Base-by-base conservation (phyloP, 331 rosid genomes). In the Quercus phellos region DNA sequence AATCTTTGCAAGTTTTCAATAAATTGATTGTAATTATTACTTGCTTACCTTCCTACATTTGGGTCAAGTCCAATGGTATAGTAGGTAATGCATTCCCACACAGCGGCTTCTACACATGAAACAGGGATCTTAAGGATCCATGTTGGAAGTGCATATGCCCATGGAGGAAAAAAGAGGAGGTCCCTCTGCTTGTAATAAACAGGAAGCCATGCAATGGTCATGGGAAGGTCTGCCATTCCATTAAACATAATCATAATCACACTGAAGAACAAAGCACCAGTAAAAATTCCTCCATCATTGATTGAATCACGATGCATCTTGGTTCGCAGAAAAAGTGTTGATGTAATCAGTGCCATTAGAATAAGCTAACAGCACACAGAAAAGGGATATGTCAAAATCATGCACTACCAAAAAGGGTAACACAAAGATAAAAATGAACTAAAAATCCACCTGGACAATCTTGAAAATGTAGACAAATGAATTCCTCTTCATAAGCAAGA, bases 401-500 rank as follows among this genome's bases (percentile, higher is more conserved):
- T 26, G 16, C 22, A 32, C 14, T 55, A 55, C 30, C 51, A 76
- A 59, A 0, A 30, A 56, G 24, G 13, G 21, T 14, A 70, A 22
- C 32, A n/a, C 13, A 59, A 29, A 18, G 30, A 34, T 50, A 70
- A 46, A 55, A 24, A 42, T 43, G 19, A 12, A 51, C 27, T 1
- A 59, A 34, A 78, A 75, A 80, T 83, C 70, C n/a, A 90, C 94
- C 74, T 90, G 92, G 6, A 7, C 18, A 54, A 85, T 17, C 88
- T 87, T 89, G 88, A 84, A 87, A 78, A 91, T 13, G 59, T 87
- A 79, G 76, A 91, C 80, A 46, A 91, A 84, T 19, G 91, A 77
- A 69, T 89, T 89, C 72, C 93, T 87, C 70, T 91, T 87, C 87
- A 87, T 89, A 43, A 91, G 93, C 72, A 91, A 80, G 46, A 5